A percentile compares a stretch with the other conserved stretches of the same genome.
phyloP scores from a whole-genome alignment of 371 early-diverging fungal genomes.

The Mortierella sp. region DNA sequence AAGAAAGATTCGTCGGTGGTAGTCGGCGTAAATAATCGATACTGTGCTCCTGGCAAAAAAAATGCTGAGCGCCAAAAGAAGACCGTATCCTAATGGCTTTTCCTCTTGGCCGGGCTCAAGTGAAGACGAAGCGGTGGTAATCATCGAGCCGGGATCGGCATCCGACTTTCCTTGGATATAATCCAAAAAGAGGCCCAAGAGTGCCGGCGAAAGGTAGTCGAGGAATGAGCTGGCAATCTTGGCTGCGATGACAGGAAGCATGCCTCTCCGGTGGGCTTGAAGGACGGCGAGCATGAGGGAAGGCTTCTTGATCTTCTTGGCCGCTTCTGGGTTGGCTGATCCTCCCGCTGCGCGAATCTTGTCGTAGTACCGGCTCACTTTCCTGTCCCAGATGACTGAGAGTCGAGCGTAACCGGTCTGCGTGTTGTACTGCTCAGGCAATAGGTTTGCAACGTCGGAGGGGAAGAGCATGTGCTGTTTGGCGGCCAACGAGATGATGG shows the following conservation, averaged over 20 bases:
- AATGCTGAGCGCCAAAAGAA: constrained; percentile 70
- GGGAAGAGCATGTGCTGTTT: constrained; percentile 29
- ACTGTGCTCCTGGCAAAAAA: constrained; percentile 76
- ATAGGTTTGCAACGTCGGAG: constrained; percentile 31
- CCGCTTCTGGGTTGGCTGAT: neutral
- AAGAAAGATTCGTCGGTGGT: constrained; percentile 25
- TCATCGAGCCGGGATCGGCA: neutral
- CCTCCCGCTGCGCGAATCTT: neutral
- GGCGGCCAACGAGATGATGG: constrained; percentile 41
- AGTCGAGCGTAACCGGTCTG: constrained; percentile 17
- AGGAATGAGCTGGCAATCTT: constrained; percentile 19
- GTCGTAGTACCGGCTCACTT: constrained; percentile 11
- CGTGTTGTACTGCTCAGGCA: constrained; percentile 35
- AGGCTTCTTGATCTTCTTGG: constrained; percentile 23
- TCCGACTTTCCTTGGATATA: constrained; percentile 23
- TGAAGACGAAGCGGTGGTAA: neutral
- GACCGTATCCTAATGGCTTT: constrained; percentile 30
- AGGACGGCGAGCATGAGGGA: constrained; percentile 27
- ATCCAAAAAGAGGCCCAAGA: constrained; percentile 35
- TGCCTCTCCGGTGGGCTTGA: constrained; percentile 15
- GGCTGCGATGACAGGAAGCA: constrained; percentile 18
- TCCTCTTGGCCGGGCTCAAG: neutral
- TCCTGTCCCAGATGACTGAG: constrained; percentile 21
- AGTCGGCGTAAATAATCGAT: constrained; percentile 68
- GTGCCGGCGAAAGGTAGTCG: constrained; percentile 25